phyloP scores from a whole-genome alignment of 2,329 filamentous ascomycete genomes.

The Monosporascus cannonballus region DNA sequence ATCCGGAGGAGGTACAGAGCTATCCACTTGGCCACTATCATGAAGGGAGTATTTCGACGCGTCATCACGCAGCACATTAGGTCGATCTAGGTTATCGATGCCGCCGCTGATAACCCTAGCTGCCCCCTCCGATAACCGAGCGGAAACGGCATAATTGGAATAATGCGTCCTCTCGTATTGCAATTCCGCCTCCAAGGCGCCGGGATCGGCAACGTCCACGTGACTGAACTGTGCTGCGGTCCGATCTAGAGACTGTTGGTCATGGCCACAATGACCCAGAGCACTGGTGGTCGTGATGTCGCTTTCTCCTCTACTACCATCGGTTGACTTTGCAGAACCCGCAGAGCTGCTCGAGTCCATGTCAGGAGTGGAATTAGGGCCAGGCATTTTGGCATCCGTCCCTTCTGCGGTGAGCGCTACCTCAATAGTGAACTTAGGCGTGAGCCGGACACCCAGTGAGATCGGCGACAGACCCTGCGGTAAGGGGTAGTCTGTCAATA shows the following conservation, averaged over 20 bases:
- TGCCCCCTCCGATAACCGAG: constrained; percentile 19
- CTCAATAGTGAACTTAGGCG: constrained; percentile 64
- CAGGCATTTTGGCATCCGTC: constrained; percentile 9
- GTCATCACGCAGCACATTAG: constrained; percentile 30
- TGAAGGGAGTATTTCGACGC: constrained; percentile 27
- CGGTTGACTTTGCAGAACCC: neutral
- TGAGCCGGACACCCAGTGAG: constrained; percentile 65
- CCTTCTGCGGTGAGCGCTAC: constrained; percentile 20
- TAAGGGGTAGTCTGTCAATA: constrained; percentile 65
- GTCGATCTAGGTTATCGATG: constrained; percentile 26
- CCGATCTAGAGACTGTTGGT: constrained; percentile 11
- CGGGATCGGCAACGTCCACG: constrained; percentile 12
- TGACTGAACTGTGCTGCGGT: constrained; percentile 24
- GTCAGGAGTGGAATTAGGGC: constrained; percentile 1
- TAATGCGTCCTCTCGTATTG: constrained; percentile 12
- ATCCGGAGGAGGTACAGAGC: constrained; percentile 20
- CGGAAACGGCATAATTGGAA: constrained; percentile 9
- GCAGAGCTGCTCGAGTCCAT: neutral
- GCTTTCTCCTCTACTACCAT: constrained; percentile 1
- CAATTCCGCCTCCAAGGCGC: constrained; percentile 15
- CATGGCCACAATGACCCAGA: neutral
- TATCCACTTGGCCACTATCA: constrained; percentile 3
- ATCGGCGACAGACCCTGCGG: constrained; percentile 63
- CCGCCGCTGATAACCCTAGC: constrained; percentile 9
- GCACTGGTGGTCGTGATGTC: neutral